phyloP scores from a whole-genome alignment of 2,329 filamentous ascomycete species.

The Aspergillaceae sp. region DNA sequence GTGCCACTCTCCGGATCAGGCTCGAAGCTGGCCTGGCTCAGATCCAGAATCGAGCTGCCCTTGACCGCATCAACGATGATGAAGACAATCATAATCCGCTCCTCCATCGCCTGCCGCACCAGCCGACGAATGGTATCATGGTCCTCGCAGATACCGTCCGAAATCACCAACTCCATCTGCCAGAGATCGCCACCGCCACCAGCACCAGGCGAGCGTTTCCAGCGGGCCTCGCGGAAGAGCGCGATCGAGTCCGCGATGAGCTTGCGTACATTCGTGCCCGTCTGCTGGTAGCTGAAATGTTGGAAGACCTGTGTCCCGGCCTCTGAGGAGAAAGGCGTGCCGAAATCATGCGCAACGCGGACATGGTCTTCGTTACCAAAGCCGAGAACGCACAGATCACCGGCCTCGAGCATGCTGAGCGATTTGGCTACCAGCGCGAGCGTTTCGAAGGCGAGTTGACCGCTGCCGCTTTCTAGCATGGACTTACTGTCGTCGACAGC shows the following conservation, averaged over 20 bases:
- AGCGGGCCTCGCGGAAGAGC: slow-evolving; percentile 68
- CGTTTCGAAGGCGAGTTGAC: slow-evolving; percentile 80
- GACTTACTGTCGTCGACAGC: slow-evolving; percentile 92
- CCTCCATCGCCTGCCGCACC: slow-evolving; percentile 79
- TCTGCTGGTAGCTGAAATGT: slow-evolving; percentile 76
- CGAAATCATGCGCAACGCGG: slow-evolving; percentile 77
- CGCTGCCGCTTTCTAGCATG: slow-evolving; percentile 76
- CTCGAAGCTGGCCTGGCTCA: slow-evolving; percentile 79
- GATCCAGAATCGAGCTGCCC: slow-evolving; percentile 61
- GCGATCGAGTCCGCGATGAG: slow-evolving; percentile 71
- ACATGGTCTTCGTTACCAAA: slow-evolving; percentile 69
- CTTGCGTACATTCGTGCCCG: slow-evolving; percentile 73
- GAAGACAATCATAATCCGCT: slow-evolving; percentile 96
- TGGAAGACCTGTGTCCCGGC: slow-evolving; percentile 77
- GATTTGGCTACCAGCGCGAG: slow-evolving; percentile 83
- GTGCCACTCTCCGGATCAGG: slow-evolving; percentile 50
- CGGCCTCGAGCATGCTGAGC: slow-evolving; percentile 86
- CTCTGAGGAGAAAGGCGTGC: slow-evolving; percentile 69
- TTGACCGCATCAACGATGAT: slow-evolving; percentile 74
- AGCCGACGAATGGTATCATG: slow-evolving; percentile 76
- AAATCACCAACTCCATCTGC: slow-evolving; percentile 90
- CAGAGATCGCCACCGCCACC: slow-evolving; percentile 65
- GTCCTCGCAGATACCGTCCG: slow-evolving; percentile 85
- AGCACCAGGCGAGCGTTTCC: slow-evolving; percentile 45
- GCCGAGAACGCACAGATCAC: slow-evolving; percentile 82